Conservation (phyloP, 2,329 filamentous ascomycete genomes). For the Aspergillus costaricaensis region DNA sequence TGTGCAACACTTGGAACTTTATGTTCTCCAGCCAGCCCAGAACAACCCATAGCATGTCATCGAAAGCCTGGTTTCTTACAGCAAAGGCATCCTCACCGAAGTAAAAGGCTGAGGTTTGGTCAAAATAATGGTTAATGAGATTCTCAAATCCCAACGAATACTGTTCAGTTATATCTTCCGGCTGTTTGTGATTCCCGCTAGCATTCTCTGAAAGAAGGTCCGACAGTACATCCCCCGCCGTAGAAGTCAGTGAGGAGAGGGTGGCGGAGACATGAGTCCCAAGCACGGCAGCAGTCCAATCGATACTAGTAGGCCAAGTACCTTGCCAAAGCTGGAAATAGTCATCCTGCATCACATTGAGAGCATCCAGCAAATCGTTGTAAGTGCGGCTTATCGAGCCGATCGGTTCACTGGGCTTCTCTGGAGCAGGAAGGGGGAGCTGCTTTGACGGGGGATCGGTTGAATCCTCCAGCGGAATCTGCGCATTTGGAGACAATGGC, state of each 20-base stretch:
- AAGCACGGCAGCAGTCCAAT: slow-evolving; percentile 89
- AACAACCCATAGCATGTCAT: slow-evolving; percentile 95
- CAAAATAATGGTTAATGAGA: slow-evolving; percentile 79
- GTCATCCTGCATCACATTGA: slow-evolving; percentile 72
- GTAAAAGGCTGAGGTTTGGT: slow-evolving; percentile 74
- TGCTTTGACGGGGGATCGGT: slow-evolving; percentile 13
- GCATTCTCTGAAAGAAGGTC: slow-evolving; percentile 27
- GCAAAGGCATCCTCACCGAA: slow-evolving; percentile 80
- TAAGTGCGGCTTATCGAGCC: slow-evolving; percentile 27
- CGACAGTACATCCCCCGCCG: slow-evolving; percentile 51
- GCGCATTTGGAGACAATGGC: slow-evolving; percentile 15
- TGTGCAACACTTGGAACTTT: slow-evolving; percentile 73
- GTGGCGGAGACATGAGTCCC: slow-evolving; percentile 76
- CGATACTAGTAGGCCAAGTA: slow-evolving; percentile 82
- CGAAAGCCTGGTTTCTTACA: slow-evolving; percentile 77
- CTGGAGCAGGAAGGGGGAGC: slow-evolving; percentile 16
- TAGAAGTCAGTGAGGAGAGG: slow-evolving; percentile 66
- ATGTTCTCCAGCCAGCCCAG: slow-evolving; percentile 85
- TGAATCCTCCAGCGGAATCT: slow-evolving; percentile 14
- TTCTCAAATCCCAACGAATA: slow-evolving; percentile 64
- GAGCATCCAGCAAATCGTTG: slow-evolving; percentile 58
- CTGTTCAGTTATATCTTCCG: slow-evolving; percentile 2
- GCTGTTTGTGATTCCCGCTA: slow-evolving; percentile 5
- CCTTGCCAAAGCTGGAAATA: slow-evolving; percentile 79
- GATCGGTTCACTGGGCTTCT: slow-evolving; percentile 22